Base-by-base conservation (phyloP, 768 basidiomycete species). In the Kwoniella bestiolae region DNA sequence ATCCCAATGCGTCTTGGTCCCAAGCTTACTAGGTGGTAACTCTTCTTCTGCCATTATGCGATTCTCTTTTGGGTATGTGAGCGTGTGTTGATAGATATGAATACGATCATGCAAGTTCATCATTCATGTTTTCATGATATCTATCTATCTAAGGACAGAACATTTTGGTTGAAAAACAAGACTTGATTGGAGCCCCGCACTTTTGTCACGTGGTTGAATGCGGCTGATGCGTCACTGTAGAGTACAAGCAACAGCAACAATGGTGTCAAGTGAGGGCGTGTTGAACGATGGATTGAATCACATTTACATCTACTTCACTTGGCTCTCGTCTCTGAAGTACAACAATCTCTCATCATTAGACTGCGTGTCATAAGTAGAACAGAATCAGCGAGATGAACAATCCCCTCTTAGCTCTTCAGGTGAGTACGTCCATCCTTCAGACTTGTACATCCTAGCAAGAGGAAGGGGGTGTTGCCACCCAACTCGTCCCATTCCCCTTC, bases 1-100 rank as follows among this genome's bases (percentile, higher is more conserved):
- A 53, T 83, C 80, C 82, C 82, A 83, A 61, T 83, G 80, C 2
- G 73, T 69, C 57, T 81, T 80, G 5, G 82, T 82, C 0, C 82
- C 82, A 8, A 83, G 67, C 52, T 76, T 77, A 29, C 75, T 78
- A 0, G 80, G 77, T 12, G 81, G 80, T 32, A 76, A 72, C 63
- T 81, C 80, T 34, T 81, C 80, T 1, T 73, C 78, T 29, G 63
- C 51, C 68, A 73, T 73, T 23, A 4, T 45, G 45, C 16, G 4
- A 4, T 23, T 23, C 47, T 1, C 11, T 3, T 21, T 49, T 49
- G 3, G 5, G 9, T 41, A 35, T 35, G 34, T n/a, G n/a, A n/a
- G n/a, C n/a, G n/a, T n/a, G n/a, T n/a, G n/a, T n/a, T n/a, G n/a
- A n/a, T n/a, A n/a, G n/a, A n/a, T n/a, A n/a, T n/a, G n/a, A n/a